Base-by-base conservation (phyloP, 768 basidiomycete species). In the Russula sp. region DNA sequence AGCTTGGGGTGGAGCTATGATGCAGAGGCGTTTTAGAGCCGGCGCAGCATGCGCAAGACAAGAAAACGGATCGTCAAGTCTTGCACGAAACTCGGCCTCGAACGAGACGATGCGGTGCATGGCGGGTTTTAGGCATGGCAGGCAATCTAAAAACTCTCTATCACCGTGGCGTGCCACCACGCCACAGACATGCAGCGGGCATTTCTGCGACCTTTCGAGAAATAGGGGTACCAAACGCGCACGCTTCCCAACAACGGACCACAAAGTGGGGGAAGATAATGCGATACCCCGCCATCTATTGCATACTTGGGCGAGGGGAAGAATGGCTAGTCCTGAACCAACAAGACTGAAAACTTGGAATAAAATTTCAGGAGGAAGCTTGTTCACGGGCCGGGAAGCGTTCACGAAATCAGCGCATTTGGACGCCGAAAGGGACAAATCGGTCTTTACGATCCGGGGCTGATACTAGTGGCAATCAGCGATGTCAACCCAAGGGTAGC, bases 141-240 rank as follows among this genome's bases (percentile, higher is more conserved):
- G 42, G 52, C 59, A 45, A 20, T 54, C 52, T 54, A 53, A 18
- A 22, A 45, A 48, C 22, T 42, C 42, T 13, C n/a, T 53, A 45
- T 53, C 42, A 16, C 10, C 44, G 6, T 8, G 22, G 34, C 9
- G 13, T 32, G 22, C 11, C 22, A 61, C 44, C 22, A 40, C 39
- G 18, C 59, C 51, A 32, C 20, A 39, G n/a, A 47, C 32, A 4
- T 35, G 22, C 35, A 48, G 44, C 4, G 52, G 53, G 5, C 22
- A 54, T n/a, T 27, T 20, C 27, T 47, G 45, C 16, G 52, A 45
- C 53, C 44, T 47, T 48, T 61, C 44, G 40, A 61, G 59, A 37
- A 53, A 47, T 9, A 59, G 57, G 39, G 57, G 57, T 13, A 35
- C 32, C 49, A 56, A 20, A 22, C 55, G 45, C 31, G 47, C 61